A percentile compares a stretch with the other conserved stretches of the same genome.
These are phyloP conservation scores for Plectosphaerella cucumerina DNA, from an alignment of 2,329 filamentous ascomycete species.

Conservation along the genomic window DNA sequence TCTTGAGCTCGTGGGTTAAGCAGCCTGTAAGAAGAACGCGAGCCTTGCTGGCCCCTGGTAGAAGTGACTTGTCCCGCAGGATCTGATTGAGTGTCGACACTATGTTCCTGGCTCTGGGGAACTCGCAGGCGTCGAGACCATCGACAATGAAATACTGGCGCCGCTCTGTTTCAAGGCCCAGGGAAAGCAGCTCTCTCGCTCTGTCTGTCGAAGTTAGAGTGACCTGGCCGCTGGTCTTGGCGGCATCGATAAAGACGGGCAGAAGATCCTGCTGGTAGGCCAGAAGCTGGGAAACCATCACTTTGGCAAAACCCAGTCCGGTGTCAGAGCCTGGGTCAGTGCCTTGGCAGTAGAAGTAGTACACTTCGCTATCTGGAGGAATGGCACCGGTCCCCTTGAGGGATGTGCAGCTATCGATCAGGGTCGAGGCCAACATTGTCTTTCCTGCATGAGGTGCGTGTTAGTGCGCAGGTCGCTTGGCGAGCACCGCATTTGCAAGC, in stretches of 20 bases:
- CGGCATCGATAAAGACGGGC: constrained; percentile 22
- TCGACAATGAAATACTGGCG: constrained; percentile 36
- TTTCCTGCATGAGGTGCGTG: constrained; percentile 27
- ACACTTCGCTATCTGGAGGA: constrained; percentile 15
- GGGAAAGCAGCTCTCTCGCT: constrained; percentile 23
- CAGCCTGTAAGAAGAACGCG: constrained; percentile 29
- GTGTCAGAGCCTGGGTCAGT: constrained; percentile 19
- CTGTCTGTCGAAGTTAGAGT: constrained; percentile 17
- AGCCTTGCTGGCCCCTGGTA: constrained; percentile 10
- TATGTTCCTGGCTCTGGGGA: neutral
- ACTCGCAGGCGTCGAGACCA: constrained; percentile 37
- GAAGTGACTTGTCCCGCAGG: neutral
- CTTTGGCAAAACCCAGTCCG: constrained; percentile 23
- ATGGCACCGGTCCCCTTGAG: constrained; percentile 1
- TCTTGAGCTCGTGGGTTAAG: constrained; percentile 19
- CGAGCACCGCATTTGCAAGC: neutral
- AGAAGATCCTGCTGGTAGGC: constrained; percentile 19
- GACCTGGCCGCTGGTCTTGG: constrained; percentile 16
- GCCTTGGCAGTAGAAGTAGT: constrained; percentile 38
- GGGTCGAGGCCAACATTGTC: constrained; percentile 32
- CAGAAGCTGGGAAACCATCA: constrained; percentile 26
- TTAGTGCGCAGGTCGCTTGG: neutral
- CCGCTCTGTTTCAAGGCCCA: constrained; percentile 20
- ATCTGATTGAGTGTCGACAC: neutral
- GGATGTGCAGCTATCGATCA: constrained; percentile 25